These are phyloP conservation scores for Tubosaeta brunneosetosa DNA, from an alignment of 768 basidiomycete species.

Conservation along the genomic window DNA sequence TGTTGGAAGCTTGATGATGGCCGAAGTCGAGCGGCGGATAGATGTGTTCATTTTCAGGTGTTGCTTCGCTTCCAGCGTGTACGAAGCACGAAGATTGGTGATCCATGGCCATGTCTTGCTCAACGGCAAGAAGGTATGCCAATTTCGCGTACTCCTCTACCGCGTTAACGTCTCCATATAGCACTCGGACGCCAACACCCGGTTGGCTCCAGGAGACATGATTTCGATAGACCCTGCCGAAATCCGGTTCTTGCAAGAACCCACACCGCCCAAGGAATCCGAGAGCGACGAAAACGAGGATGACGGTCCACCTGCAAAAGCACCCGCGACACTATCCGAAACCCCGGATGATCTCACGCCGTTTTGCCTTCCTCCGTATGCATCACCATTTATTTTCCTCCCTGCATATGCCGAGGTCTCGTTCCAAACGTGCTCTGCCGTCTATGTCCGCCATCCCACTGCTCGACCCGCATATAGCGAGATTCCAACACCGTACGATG, in stretches of 20 bases:
- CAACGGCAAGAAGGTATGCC: slow-evolving; percentile 79
- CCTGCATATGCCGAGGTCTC: slow-evolving; percentile 87
- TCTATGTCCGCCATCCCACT: slow-evolving; percentile 94
- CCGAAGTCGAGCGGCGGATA: slow-evolving; percentile 90
- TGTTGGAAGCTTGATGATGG: slow-evolving; percentile 92
- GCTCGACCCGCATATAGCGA: slow-evolving; percentile 95
- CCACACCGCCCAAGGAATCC: slow-evolving; percentile 16
- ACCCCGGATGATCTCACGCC: slow-evolving; percentile 45
- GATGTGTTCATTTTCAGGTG: slow-evolving; percentile 89
- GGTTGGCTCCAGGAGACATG: slow-evolving; percentile 92
- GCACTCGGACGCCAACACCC: slow-evolving; percentile 82
- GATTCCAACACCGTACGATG: slow-evolving; percentile 92
- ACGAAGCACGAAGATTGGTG: slow-evolving; percentile 83
- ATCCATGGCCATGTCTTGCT: slow-evolving; percentile 82
- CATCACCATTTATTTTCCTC: slow-evolving; percentile 89
- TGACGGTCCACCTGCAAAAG: neutral
- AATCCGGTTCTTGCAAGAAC: slow-evolving; percentile 64
- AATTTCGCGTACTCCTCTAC: neutral
- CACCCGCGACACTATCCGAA: neutral
- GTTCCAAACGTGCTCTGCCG: slow-evolving; percentile 82
- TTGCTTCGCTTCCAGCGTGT: slow-evolving; percentile 85
- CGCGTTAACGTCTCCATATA: slow-evolving; percentile 28
- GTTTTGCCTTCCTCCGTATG: slow-evolving; percentile 83
- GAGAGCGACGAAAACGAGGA: slow-evolving; percentile 4
- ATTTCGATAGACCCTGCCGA: slow-evolving; percentile 80